These are phyloP conservation scores for Sutorius australiensis DNA, from an alignment of 768 basidiomycete species.

Conservation along the genomic window DNA sequence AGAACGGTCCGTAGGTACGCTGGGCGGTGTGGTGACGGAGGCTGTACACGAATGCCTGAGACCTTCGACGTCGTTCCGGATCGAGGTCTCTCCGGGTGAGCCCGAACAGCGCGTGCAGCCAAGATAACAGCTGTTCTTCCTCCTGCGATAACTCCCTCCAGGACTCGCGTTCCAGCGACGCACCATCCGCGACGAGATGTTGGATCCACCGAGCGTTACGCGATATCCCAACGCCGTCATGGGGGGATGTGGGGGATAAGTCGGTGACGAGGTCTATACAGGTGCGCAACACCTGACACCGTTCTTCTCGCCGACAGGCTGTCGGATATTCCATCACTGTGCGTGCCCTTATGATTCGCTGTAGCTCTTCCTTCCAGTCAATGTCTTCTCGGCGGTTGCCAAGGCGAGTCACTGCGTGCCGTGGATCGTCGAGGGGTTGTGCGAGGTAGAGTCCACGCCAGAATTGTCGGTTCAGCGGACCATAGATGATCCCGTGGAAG, in stretches of 20 bases:
- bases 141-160: conserved; percentile 34
- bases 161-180: conserved; percentile 40
- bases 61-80: conserved; percentile 32
- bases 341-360: conserved; percentile 52
- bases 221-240: conserved; percentile 33
- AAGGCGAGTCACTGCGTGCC: conserved; percentile 40
- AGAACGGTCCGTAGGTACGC: conserved; percentile 57
- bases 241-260: conserved; percentile 35
- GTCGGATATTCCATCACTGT: conserved; percentile 39
- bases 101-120: conserved; percentile 56
- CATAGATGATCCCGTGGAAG: conserved; percentile 45
- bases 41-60: conserved; percentile 59
- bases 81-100: conserved; percentile 45
- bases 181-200: conserved; percentile 38
- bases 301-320: conserved; percentile 42
- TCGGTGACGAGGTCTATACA: conserved; percentile 47
- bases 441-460: conserved; percentile 67
- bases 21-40: conserved; percentile 51
- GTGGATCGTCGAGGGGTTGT: conserved; percentile 62
- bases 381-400: conserved; percentile 28
- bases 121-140: conserved; percentile 41
- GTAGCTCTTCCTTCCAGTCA: conserved; percentile 54
- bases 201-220: conserved; percentile 51
- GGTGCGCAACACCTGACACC: conserved; percentile 41
- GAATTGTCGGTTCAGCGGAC: conserved; percentile 38